Conservation (phyloP, 495 filamentous ascomycete genomes). For the Aspergillus saccharolyticus region DNA sequence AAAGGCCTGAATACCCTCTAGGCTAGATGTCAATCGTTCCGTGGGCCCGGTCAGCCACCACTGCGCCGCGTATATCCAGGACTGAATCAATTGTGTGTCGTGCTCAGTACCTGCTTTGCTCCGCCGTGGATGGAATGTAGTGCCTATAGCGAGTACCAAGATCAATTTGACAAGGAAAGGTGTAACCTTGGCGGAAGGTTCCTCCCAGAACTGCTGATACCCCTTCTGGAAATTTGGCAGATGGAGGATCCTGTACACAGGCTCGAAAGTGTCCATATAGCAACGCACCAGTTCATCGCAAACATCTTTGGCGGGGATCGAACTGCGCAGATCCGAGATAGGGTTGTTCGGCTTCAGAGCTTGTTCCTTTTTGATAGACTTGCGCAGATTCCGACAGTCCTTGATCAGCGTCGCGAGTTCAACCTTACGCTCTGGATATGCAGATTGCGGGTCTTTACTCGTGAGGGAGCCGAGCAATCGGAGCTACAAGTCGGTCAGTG, state of each 20-base stretch:
- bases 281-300: conserved; percentile 39
- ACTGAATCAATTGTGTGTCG: conserved; percentile 7
- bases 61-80: conserved; percentile 50
- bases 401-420: conserved; percentile 16
- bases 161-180: conserved; percentile 22
- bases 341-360: conserved; percentile 16
- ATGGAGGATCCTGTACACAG: conserved; percentile 44
- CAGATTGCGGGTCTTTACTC: conserved; percentile 11
- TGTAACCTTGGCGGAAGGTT: conserved; percentile 22
- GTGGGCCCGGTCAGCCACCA: conserved; percentile 49
- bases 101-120: background rate
- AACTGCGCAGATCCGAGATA: conserved; percentile 15
- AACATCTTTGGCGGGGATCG: conserved; percentile 15
- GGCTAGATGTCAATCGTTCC: conserved; percentile 37
- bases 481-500: conserved; percentile 9
- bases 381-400: conserved; percentile 17
- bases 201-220: conserved; percentile 35
- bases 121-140: conserved; percentile 22
- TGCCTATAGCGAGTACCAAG: conserved; percentile 23
- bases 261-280: conserved; percentile 47
- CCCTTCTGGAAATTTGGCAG: conserved; percentile 42
- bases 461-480: conserved; percentile 9
- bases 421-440: conserved; percentile 9
- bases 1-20: conserved; percentile 45
- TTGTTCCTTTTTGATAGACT: conserved; percentile 17